Evolutionary conservation across 208 protist genomes (phyloP).

Genomic region (Tritrichomonas foetus): DNA sequence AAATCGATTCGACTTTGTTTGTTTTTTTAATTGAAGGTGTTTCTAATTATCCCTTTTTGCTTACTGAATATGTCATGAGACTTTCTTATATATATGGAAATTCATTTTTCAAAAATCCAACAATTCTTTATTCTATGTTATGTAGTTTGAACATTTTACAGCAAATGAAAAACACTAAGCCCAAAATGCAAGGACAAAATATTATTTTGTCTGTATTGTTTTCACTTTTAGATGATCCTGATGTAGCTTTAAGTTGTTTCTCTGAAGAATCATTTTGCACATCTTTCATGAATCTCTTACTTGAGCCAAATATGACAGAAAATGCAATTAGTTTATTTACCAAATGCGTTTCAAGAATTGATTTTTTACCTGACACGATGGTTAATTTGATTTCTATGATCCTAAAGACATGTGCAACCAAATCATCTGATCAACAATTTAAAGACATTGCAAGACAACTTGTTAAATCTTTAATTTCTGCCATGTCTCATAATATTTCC

Average conservation of each 20-base stretch:
- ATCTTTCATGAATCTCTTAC: background rate
- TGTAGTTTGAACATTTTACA: background rate
- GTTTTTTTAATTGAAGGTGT: background rate
- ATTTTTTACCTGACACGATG: background rate
- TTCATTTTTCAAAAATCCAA: background rate
- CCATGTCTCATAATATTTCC: background rate
- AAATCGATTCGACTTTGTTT: background rate
- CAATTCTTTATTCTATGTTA: background rate
- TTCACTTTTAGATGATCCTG: background rate
- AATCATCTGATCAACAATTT: background rate
- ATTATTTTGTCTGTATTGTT: background rate
- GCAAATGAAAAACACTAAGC: background rate
- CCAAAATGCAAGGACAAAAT: background rate
- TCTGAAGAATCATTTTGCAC: background rate
- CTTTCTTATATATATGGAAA: conserved; percentile 3
- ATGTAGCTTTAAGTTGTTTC: background rate
- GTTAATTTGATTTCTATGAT: background rate
- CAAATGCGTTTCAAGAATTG: background rate
- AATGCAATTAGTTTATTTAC: background rate
- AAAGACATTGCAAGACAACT: background rate
- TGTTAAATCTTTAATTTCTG: background rate
- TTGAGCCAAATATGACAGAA: background rate
- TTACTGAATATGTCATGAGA: background rate
- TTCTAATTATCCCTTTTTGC: background rate
- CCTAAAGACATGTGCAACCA: too few relatives aligned